phyloP scores from a whole-genome alignment of 352 stramenopile species.

The Phytophthora kernoviae region DNA sequence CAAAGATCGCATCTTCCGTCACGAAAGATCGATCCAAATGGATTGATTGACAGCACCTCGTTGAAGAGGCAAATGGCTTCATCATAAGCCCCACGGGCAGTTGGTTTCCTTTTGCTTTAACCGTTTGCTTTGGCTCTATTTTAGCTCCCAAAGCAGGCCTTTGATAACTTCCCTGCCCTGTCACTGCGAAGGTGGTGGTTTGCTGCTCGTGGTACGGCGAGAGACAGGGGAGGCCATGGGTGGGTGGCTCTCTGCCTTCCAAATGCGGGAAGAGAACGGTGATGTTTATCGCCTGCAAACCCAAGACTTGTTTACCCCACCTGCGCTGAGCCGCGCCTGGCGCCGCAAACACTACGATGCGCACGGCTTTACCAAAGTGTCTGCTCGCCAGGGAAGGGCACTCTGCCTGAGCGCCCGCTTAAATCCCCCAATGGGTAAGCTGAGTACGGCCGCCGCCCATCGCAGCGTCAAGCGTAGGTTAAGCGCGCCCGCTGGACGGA shows the following conservation, averaged over 20 bases:
- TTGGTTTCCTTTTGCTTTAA: background rate
- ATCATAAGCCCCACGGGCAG: background rate
- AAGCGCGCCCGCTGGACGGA: background rate
- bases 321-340: slow-evolving; percentile 8
- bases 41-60: background rate
- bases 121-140: no score
- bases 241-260: background rate
- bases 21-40: background rate
- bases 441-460: background rate
- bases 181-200: background rate
- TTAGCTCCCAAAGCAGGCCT: no score
- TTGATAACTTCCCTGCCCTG: no score
- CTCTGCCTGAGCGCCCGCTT: slow-evolving; percentile 1
- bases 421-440: no score
- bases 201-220: slow-evolving; percentile 19
- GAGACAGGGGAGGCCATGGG: background rate
- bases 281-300: slow-evolving; percentile 9
- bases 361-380: slow-evolving; percentile 19
- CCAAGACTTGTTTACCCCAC: slow-evolving; percentile 21
- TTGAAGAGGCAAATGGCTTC: background rate
- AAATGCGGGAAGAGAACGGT: background rate
- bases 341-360: slow-evolving; percentile 10
- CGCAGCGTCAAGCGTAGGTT: background rate
- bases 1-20: slow-evolving; percentile 4
- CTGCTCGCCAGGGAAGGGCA: slow-evolving; percentile 23